Base-by-base conservation (phyloP, 805 yeast genomes). In the Nakazawaea populi region DNA sequence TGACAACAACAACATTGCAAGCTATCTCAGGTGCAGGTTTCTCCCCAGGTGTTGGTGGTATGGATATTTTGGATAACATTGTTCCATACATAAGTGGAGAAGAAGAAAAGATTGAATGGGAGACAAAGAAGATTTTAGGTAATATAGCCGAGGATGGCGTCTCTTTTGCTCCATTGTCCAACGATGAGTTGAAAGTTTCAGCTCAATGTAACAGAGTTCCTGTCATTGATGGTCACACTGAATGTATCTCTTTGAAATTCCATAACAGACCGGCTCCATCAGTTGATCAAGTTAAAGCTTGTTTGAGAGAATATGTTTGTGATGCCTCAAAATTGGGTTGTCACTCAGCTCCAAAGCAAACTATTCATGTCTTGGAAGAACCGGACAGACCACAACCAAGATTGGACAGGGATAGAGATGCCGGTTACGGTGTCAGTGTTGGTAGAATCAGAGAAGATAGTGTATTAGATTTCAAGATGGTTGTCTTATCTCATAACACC, bases 11-110 rank as follows among this genome's bases (percentile, higher is more conserved):
- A 50, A 94, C 99, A 12, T 70, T 94, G 68, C 99, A 94, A 69
- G 99, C 99, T 38, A 89, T 94, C 57, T 91, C 98, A 4, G 99
- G 99, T 60, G 99, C 96, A 27, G 99, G 99, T 3, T 94, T 88
- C 68, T 87, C 96, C 8, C 99, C 99, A 46, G 99, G 99, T 67
- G 96, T 91, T 51, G 83, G 96, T 27, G 94, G 96, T 57, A 91
- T 94, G 69, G 98, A 94, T 65, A 83, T 92, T 50, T 76, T 94
- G 60, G 99, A 94, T 71, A 94, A 94, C 72, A 79, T 94, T 58
- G 89, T 94, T 51, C 99, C 99, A 41, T 94, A 74, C 77, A 94
- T 94, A 64, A 76, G 90, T 57, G 97, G 98, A 44, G 99, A 94
- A 72, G 99, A 94, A 73, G 99, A 94, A 60, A 94, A 94, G 73